phyloP scores from a whole-genome alignment of 352 stramenopile species.

The Phytopythium sindhum region DNA sequence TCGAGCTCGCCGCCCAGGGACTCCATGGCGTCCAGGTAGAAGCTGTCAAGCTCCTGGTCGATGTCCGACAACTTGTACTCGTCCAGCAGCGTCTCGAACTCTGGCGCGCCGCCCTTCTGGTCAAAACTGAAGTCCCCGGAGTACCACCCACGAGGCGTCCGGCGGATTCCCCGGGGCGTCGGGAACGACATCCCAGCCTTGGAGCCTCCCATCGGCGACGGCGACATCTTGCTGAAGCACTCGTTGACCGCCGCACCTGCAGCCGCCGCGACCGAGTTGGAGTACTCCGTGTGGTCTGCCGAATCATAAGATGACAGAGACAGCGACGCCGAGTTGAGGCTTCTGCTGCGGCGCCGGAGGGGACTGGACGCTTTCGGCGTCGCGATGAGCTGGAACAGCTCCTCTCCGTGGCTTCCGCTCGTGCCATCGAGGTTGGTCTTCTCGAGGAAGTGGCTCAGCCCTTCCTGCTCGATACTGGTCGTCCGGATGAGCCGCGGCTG shows the following conservation, averaged over 20 bases:
- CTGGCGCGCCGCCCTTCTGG: slow-evolving; percentile 35
- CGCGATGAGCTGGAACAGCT: slow-evolving; percentile 25
- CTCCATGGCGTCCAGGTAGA: slow-evolving; percentile 75
- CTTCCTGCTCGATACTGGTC: slow-evolving; percentile 73
- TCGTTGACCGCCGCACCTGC: slow-evolving; percentile 40
- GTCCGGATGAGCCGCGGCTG: slow-evolving; percentile 62
- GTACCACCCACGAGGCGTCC: slow-evolving; percentile 22
- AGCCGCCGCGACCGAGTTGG: slow-evolving; percentile 19
- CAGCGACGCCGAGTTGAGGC: not conserved
- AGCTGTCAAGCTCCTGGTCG: slow-evolving; percentile 78
- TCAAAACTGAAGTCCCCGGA: slow-evolving; percentile 32
- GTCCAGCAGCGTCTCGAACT: slow-evolving; percentile 72
- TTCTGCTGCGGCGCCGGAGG: not conserved
- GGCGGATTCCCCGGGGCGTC: slow-evolving; percentile 21
- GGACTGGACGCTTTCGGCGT: not conserved
- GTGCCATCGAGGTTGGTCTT: slow-evolving; percentile 47
- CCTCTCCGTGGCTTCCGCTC: slow-evolving; percentile 14
- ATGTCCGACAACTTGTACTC: slow-evolving; percentile 83
- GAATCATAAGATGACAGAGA: not conserved
- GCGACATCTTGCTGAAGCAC: slow-evolving; percentile 39
- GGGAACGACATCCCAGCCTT: slow-evolving; percentile 14
- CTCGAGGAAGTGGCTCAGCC: slow-evolving; percentile 69
- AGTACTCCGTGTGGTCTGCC: not conserved
- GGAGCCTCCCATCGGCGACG: slow-evolving; percentile 14
- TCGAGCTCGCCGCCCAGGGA: slow-evolving; percentile 57